A percentile compares a stretch with the other conserved stretches of the same genome.
These are phyloP conservation scores for Amanita muscaria DNA, from an alignment of 768 basidiomycete species.

Conservation along the genomic window DNA sequence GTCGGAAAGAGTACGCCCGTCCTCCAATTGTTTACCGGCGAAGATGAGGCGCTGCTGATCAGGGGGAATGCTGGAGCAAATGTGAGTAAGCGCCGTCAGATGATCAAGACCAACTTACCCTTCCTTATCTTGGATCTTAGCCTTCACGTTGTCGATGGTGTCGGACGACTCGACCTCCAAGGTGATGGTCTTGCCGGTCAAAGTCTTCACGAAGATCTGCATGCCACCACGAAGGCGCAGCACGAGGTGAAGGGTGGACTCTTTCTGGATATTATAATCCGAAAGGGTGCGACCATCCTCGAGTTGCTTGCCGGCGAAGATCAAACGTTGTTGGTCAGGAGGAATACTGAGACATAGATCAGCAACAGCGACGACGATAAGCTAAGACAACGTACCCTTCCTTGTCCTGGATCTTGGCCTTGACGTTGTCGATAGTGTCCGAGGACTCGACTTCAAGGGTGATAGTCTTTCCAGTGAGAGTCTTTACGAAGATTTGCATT, in stretches of 20 bases:
- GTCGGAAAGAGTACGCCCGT: conserved; percentile 66
- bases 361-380: background rate
- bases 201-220: conserved; percentile 45
- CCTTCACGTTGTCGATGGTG: conserved; percentile 64
- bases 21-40: conserved; percentile 79
- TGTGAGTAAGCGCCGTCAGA: conserved; percentile 9
- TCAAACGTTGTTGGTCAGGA: conserved; percentile 8
- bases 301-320: conserved; percentile 8
- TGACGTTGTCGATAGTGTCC: conserved; percentile 9
- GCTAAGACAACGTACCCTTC: conserved; percentile 1
- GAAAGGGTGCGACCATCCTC: conserved; percentile 9
- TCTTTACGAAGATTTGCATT: conserved; percentile 11
- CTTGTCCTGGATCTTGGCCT: conserved; percentile 10
- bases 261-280: conserved; percentile 9
- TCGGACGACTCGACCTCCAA: conserved; percentile 67
- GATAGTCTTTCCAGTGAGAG: conserved; percentile 8
- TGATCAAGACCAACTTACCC: conserved; percentile 33
- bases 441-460: conserved; percentile 8
- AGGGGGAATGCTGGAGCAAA: conserved; percentile 48
- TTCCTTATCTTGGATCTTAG: conserved; percentile 88
- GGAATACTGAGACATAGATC: conserved; percentile 1
- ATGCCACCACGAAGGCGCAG: conserved; percentile 17
- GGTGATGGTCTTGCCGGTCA: conserved; percentile 73
- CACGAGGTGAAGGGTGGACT: conserved; percentile 7
- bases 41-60: conserved; percentile 77